phyloP scores from a whole-genome alignment of 1,284 basidiomycete genomes.

The Trametes hirsuta region DNA sequence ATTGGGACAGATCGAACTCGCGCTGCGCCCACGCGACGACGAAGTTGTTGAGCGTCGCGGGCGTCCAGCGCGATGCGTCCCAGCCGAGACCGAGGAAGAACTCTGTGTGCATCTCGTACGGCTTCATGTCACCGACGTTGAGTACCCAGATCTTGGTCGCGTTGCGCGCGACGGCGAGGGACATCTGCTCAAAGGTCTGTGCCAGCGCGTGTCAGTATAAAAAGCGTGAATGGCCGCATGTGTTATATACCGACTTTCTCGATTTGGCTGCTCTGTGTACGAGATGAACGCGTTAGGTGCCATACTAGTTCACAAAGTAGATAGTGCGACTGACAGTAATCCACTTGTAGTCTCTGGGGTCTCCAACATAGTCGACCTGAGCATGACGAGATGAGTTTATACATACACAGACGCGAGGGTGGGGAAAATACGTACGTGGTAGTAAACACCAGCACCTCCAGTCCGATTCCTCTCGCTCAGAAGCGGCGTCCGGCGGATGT shows the following conservation, averaged over 20 bases:
- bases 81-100: conserved; percentile 73
- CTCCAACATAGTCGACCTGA: conserved; percentile 47
- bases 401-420: too few species aligned
- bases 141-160: conserved; percentile 62
- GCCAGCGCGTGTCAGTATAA: not conserved
- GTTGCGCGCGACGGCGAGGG: conserved; percentile 57
- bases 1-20: conserved; percentile 57
- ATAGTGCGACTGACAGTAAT: conserved; percentile 45
- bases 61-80: conserved; percentile 57
- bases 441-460: conserved; percentile 72
- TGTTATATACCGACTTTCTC: conserved; percentile 28
- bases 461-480: conserved; percentile 54
- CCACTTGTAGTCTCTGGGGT: conserved; percentile 64
- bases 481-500: conserved; percentile 59
- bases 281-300: not conserved
- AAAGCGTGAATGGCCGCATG: not conserved
- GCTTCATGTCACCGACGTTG: conserved; percentile 75
- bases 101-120: conserved; percentile 71
- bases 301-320: too few species aligned
- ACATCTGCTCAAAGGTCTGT: conserved; percentile 64
- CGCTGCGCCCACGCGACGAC: conserved; percentile 63
- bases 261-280: conserved; percentile 28
- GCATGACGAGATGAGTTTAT: not conserved
- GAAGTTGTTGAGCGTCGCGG: conserved; percentile 55
- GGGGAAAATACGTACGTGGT: conserved; percentile 51